A percentile compares a stretch with the other conserved stretches of the same genome.
Conservation (phyloP, 345 rosid species). For the Cardiospermum halicacabum region DNA sequence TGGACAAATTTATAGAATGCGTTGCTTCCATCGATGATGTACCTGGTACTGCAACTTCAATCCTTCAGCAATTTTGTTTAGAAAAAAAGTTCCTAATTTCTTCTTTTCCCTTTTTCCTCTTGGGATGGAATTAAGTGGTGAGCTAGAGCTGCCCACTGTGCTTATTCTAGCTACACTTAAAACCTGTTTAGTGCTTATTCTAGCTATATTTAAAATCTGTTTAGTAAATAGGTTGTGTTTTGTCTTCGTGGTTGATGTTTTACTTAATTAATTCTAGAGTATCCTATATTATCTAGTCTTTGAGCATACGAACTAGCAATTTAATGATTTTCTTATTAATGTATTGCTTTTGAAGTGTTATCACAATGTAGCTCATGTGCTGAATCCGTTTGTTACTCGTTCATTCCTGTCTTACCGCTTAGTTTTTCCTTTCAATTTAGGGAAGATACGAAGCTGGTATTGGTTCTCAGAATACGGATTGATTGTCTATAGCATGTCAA, state of each 20-base stretch:
- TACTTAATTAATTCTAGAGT: background rate
- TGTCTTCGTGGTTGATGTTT: background rate
- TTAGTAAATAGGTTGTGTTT: background rate
- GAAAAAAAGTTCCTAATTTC: background rate
- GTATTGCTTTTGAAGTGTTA: background rate
- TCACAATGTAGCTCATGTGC: background rate
- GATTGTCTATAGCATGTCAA: conserved; percentile 88
- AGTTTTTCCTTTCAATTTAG: conserved; percentile 34
- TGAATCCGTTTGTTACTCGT: background rate
- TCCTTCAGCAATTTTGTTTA: conserved; percentile 8
- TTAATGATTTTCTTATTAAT: background rate
- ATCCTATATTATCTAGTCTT: background rate
- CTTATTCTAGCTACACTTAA: background rate
- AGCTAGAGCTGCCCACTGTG: background rate
- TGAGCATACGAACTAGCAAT: background rate
- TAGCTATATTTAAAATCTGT: background rate
- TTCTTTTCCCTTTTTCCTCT: background rate
- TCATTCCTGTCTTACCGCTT: conserved; percentile 10
- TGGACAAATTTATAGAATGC: conserved; percentile 78
- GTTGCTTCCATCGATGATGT: conserved; percentile 58
- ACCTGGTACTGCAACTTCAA: conserved; percentile 49
- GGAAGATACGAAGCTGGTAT: conserved; percentile 93
- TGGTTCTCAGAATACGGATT: conserved; percentile 87
- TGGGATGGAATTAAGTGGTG: background rate
- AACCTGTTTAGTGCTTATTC: background rate